Evolutionary conservation across 495 filamentous ascomycete species (phyloP).

Genomic region (Cercophora sp.): DNA sequence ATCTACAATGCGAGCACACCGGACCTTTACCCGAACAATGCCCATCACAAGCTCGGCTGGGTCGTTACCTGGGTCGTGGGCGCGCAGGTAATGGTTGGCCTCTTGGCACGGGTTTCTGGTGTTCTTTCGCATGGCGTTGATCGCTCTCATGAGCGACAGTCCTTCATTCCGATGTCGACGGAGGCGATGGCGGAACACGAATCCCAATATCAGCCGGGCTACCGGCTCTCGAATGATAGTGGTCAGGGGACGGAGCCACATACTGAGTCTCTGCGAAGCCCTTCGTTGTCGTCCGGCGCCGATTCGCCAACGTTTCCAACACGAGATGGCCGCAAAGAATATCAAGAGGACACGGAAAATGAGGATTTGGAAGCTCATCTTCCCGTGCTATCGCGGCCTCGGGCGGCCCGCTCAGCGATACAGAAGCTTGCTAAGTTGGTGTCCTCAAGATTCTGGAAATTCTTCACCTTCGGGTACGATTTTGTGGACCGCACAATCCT

Average conservation of each 20-base stretch:
- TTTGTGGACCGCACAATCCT: conserved; percentile 45
- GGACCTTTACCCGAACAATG: conserved; percentile 83
- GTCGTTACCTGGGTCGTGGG: conserved; percentile 66
- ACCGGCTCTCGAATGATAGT: conserved; percentile 79
- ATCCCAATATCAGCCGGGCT: conserved; percentile 42
- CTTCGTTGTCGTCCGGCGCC: conserved; percentile 58
- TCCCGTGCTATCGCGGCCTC: conserved; percentile 14
- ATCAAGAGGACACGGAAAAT: conserved; percentile 36
- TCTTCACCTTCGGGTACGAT: conserved; percentile 38
- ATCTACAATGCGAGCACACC: conserved; percentile 81
- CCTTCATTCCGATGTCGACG: conserved; percentile 66
- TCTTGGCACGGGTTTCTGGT: conserved; percentile 54
- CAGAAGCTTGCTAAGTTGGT: conserved; percentile 33
- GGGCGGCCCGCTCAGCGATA: conserved; percentile 22
- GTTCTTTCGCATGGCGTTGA: conserved; percentile 21
- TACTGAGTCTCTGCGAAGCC: conserved; percentile 60
- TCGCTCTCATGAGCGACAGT: conserved; percentile 38
- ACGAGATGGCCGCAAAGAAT: conserved; percentile 48
- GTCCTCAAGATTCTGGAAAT: conserved; percentile 40
- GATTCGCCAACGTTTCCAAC: conserved; percentile 53
- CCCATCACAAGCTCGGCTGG: conserved; percentile 90
- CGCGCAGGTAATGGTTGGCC: conserved; percentile 63
- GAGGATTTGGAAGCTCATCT: conserved; percentile 28
- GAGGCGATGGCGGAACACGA: conserved; percentile 62
- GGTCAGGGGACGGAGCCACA: conserved; percentile 80